phyloP scores from a whole-genome alignment of 1,139 yeast species.

The Sugiyamaella japonica region DNA sequence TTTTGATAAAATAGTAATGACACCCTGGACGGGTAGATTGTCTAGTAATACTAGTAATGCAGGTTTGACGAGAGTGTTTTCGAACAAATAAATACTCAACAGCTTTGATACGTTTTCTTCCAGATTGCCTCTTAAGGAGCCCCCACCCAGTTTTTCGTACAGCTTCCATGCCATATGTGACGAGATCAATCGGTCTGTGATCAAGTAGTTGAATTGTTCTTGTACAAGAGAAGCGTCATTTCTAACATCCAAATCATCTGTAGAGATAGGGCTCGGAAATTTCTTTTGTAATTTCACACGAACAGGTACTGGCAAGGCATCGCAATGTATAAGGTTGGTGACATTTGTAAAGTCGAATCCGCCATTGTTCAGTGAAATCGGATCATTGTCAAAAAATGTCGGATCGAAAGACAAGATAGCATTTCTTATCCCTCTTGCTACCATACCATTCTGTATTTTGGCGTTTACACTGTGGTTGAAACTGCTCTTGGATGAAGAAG shows the following conservation, averaged over 20 bases:
- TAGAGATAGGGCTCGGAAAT: background rate
- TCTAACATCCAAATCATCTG: background rate
- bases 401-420: slow-evolving; percentile 12
- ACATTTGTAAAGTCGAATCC: background rate
- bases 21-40: slow-evolving; percentile 7
- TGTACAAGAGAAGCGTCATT: background rate
- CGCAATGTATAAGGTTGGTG: background rate
- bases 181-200: background rate
- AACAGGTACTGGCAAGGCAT: background rate
- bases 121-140: slow-evolving; percentile 1
- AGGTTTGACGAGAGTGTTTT: background rate
- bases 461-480: background rate
- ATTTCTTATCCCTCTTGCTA: slow-evolving; percentile 13
- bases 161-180: slow-evolving; percentile 5
- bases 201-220: slow-evolving; percentile 4
- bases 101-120: slow-evolving; percentile 1
- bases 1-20: slow-evolving; percentile 3
- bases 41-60: slow-evolving; percentile 5
- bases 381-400: slow-evolving; percentile 8
- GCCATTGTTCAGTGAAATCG: background rate
- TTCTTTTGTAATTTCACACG: background rate
- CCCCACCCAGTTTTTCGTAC: slow-evolving; percentile 4
- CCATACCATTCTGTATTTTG: slow-evolving; percentile 5
- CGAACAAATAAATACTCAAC: slow-evolving; percentile 6
- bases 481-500: slow-evolving; percentile 4